Evolutionary conservation across 805 yeast genomes (phyloP).

Genomic region (Zygosaccharomyces bailii): DNA sequence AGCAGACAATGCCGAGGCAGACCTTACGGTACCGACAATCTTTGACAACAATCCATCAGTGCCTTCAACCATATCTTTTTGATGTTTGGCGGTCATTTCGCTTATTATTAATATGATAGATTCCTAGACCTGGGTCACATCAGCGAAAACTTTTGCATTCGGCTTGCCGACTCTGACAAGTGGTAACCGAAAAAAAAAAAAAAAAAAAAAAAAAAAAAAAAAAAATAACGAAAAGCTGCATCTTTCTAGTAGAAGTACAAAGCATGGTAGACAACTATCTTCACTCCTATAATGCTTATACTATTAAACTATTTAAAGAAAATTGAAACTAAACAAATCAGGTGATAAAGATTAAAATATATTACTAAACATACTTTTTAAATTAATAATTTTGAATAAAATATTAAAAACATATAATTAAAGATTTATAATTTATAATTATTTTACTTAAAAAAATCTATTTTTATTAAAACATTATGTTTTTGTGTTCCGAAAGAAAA

Average conservation of each 20-base stretch:
- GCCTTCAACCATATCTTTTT: slow-evolving; percentile 1
- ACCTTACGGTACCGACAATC: slow-evolving; percentile 46
- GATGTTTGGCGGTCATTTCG: not conserved
- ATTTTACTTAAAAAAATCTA: too few species aligned
- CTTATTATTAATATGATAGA: too few species aligned
- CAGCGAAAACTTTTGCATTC: slow-evolving; percentile 3
- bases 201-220: not conserved
- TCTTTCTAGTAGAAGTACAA: too few species aligned
- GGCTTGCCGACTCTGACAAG: not conserved
- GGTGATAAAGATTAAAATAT: not conserved
- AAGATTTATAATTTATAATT: too few species aligned
- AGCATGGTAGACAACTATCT: too few species aligned
- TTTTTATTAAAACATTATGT: not conserved
- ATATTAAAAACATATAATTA: too few species aligned
- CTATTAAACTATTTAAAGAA: too few species aligned
- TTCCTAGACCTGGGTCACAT: too few species aligned
- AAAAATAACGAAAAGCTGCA: not conserved
- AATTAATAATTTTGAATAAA: too few species aligned
- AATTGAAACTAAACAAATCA: not conserved
- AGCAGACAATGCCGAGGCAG: slow-evolving; percentile 65
- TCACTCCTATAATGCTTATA: too few species aligned
- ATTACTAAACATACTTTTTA: not conserved
- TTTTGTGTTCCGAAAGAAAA: not conserved
- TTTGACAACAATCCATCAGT: slow-evolving; percentile 9
- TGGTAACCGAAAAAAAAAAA: not conserved